A percentile compares a stretch with the other conserved stretches of the same genome.
Evolutionary conservation across 805 yeast genomes (phyloP).

Genomic region (Wickerhamiella parazyma): DNA sequence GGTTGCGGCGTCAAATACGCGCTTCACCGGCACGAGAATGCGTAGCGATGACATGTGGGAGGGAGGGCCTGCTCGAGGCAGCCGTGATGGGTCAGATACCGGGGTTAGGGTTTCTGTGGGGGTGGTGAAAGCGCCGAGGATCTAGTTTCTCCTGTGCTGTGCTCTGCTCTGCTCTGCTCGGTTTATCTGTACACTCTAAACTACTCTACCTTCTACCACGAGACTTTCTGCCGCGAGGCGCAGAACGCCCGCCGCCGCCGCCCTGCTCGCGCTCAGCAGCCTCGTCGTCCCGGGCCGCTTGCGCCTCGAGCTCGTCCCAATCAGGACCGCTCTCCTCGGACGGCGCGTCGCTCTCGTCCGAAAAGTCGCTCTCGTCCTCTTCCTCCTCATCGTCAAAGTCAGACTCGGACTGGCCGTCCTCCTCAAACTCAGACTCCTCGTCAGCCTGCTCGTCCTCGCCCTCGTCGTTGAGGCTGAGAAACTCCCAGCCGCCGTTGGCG

Average conservation of each 20-base stretch:
- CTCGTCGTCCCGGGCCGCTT: constrained; percentile 30
- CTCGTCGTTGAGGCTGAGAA: constrained; percentile 79
- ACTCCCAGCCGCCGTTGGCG: constrained; percentile 90
- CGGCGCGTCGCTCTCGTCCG: constrained; percentile 24
- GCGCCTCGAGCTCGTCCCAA: constrained; percentile 50
- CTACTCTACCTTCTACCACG: constrained; percentile 2
- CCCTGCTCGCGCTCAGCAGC: constrained; percentile 1
- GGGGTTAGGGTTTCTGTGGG: not conserved
- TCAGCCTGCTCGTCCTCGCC: constrained; percentile 61
- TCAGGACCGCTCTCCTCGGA: constrained; percentile 28
- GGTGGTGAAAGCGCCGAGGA: not conserved
- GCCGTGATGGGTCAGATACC: too few relatives aligned
- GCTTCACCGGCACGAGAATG: constrained; percentile 85
- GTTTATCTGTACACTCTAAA: too few relatives aligned
- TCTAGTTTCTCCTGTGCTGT: too few relatives aligned
- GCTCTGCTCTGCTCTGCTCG: too few relatives aligned
- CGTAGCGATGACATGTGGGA: constrained; percentile 16
- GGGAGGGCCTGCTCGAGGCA: not conserved
- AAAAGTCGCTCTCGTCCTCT: constrained; percentile 26
- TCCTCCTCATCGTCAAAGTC: constrained; percentile 32
- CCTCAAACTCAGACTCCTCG: constrained; percentile 52
- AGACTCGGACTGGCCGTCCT: constrained; percentile 35
- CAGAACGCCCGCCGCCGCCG: not conserved
- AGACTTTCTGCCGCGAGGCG: constrained; percentile 5
- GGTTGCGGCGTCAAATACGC: constrained; percentile 87